Evolutionary conservation across 1,284 basidiomycete species (phyloP), one percentile per base, ranked within the genome.

Genomic region (Leccinum olivaceoglutinosum): DNA sequence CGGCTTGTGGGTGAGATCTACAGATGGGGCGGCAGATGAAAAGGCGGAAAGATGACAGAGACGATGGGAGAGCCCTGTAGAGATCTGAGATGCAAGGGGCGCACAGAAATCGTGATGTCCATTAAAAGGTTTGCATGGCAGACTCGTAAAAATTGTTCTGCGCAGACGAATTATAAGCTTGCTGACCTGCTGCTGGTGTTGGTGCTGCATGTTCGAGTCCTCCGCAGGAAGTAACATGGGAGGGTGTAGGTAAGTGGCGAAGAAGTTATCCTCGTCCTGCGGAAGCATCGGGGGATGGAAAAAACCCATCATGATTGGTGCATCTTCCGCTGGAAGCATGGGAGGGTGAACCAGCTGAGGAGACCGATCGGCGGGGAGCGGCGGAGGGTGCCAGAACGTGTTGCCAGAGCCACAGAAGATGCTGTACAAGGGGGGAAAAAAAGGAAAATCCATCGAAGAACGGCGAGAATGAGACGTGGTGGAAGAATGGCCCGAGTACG

Each of bases 201-300:
- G 68, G 41, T 72, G 75, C 6, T 76, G 78, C 14, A 68, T 66
- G 63, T 76, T 66, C 34, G 68, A 21, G 25, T 70, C 72, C 57
- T 74, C 78, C n/a, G 78, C 72, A 25, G 80, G 79, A 12, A 76
- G 75, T 21, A 80, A 63, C 82, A 84, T 84, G 4, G 84, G 83
- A n/a, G 82, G 82, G 66, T 86, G 85, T 21, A 86, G 72, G 63
- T 82, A 86, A 7, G 81, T 77, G 44, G 81, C 77, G 65, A 84
- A 84, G 11, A 85, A 75, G 53, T 77, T 78, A 34, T 87, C 84
- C 34, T 84, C 83, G 16, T 82, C 78, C 46, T 80, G 77, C 1
- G 80, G 75, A 9, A 80, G 73, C 79, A 82, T 82, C 7, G 79
- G 78, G 21, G 77, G 80, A 66, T 85, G 83, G 38, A 83, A 74